Conservation (phyloP, 805 yeast species). For the Cyberlindnera xylosilytica region DNA sequence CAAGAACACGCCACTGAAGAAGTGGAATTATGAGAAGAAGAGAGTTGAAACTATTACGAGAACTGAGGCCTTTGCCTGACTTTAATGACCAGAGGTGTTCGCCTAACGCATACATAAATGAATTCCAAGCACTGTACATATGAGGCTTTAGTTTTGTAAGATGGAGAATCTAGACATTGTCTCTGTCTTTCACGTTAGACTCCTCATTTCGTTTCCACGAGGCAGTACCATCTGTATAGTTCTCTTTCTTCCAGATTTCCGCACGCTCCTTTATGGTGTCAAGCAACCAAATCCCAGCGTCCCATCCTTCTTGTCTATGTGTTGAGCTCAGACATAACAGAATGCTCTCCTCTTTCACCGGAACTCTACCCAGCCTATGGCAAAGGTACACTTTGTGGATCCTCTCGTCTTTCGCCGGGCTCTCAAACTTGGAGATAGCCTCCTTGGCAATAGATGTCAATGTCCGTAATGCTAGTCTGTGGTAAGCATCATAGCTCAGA, state of each 20-base stretch:
- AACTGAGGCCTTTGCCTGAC: no score
- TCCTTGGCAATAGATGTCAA: slow-evolving; percentile 33
- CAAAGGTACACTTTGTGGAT: slow-evolving; percentile 38
- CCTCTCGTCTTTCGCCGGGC: slow-evolving; percentile 15
- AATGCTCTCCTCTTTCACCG: slow-evolving; percentile 45
- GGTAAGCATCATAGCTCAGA: slow-evolving; percentile 46
- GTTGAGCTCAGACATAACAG: slow-evolving; percentile 41
- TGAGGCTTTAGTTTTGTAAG: no score
- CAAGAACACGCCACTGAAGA: slow-evolving; percentile 48
- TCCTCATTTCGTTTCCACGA: slow-evolving; percentile 44
- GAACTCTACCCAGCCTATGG: slow-evolving; percentile 48
- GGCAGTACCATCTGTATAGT: slow-evolving; percentile 37
- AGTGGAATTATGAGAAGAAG: slow-evolving; percentile 58
- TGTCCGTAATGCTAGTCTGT: slow-evolving; percentile 38
- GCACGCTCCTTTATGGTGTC: slow-evolving; percentile 42
- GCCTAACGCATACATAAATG: no score
- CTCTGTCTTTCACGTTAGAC: slow-evolving; percentile 13
- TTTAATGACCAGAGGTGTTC: no score
- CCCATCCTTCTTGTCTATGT: slow-evolving; percentile 48
- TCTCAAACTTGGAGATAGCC: slow-evolving; percentile 29
- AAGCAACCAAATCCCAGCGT: slow-evolving; percentile 40
- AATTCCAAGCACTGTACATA: not conserved
- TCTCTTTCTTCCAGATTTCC: slow-evolving; percentile 52
- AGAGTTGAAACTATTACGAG: slow-evolving; percentile 47
- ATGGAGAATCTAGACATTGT: no score